A percentile compares a stretch with the other conserved stretches of the same genome.
Evolutionary conservation across 2,329 filamentous ascomycete species (phyloP).

Genomic region (Epichloe sylvatica): DNA sequence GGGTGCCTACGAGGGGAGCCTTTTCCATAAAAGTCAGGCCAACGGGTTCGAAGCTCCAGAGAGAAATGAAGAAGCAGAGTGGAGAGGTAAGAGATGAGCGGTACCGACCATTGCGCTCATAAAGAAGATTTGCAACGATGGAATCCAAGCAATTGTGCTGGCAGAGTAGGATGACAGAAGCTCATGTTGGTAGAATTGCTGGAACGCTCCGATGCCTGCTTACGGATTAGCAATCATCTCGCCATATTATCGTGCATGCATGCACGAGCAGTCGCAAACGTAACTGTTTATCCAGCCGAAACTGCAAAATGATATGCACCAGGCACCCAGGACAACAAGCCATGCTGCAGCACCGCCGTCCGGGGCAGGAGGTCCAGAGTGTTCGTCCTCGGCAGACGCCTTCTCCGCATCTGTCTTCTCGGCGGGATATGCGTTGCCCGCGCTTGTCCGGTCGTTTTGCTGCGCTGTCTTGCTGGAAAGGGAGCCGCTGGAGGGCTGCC

Average conservation of each 20-base stretch:
- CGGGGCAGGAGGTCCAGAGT: conserved; percentile 4
- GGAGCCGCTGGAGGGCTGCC: neutral
- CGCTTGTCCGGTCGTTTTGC: neutral
- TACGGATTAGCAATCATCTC: neutral
- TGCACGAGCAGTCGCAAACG: neutral
- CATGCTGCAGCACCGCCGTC: conserved; percentile 16
- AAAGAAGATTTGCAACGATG: conserved; percentile 36
- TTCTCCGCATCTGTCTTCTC: neutral
- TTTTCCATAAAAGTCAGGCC: neutral
- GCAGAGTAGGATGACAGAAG: conserved; percentile 29
- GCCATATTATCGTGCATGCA: neutral
- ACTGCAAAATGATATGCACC: conserved; percentile 18
- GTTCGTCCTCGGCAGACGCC: neutral
- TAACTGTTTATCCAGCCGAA: conserved; percentile 19
- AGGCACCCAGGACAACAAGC: conserved; percentile 18
- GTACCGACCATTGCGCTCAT: conserved; percentile 25
- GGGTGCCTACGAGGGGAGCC: conserved; percentile 42
- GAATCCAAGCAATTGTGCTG: conserved; percentile 41
- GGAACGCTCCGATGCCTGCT: conserved; percentile 31
- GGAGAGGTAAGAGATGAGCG: neutral
- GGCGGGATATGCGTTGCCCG: neutral
- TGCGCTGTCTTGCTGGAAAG: neutral
- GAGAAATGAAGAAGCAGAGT: neutral
- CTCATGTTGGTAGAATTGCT: conserved; percentile 35
- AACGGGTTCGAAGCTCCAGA: neutral